Evolutionary conservation across 2,329 filamentous ascomycete genomes (phyloP), one percentile per base, ranked within the genome.

Genomic region (Microsporum ferrugineum): DNA sequence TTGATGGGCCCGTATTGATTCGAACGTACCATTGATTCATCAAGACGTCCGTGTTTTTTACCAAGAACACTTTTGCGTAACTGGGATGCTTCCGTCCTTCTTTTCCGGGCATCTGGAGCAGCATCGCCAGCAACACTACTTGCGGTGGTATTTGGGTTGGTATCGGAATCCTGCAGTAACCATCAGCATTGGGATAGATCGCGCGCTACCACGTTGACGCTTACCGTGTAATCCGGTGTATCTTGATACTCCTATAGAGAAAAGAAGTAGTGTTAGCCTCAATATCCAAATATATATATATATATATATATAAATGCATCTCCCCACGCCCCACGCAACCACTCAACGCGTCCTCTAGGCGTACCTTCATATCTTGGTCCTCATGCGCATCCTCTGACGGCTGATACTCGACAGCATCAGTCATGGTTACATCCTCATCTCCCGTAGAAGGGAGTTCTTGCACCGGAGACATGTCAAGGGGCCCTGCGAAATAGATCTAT

Each of bases 31-130:
- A 96, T 97, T 57, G 89, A 95, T 71, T 95, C 90, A 70, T 92
- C 91, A 5, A 99, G 76, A 59, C 87, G 84, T 70, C 95, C 90
- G 71, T 96, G 94, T 74, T 99, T 96, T 80, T 89, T 95, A 70
- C 91, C 91, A 69, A 96, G 88, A 64, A 96, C 89, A 73, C 87
- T 95, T 73, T 95, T 89, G 61, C 94, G 88, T 70, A 97, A 81
- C 74, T 95, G 88, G 66, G 91, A 90, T 62, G 87, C 91, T 71
- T 96, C 91, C 61, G 89, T 87, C 68, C 92, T 85, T 71, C 87
- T 85, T 78, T 88, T 95, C 59, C 91, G 86, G 34, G 90, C 91
- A 77, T 97, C 92, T 56, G 72, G 76, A 47, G 80, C 71, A 49
- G 78, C 76, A 67, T 96, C 92, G 60, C 91, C 92, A 60, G 82